Conservation (phyloP, 768 basidiomycete genomes). For the Naganishia kalamii region DNA sequence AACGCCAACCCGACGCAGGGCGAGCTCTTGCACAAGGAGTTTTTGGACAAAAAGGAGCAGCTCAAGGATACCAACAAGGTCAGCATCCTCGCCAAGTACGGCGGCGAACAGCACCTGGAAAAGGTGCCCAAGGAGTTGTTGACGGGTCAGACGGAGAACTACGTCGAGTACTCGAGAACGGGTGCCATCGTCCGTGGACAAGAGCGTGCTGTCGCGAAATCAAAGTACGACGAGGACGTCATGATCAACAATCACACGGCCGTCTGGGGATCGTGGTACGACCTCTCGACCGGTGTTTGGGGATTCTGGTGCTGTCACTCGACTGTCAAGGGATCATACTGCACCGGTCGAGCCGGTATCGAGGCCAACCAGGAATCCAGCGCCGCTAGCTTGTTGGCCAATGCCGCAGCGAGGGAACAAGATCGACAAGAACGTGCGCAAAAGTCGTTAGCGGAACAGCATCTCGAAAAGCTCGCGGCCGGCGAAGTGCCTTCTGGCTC, state of each 20-base stretch:
- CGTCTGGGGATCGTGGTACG: conserved; percentile 98
- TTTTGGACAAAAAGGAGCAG: conserved; percentile 83
- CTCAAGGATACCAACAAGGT: conserved; percentile 80
- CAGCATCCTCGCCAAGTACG: conserved; percentile 85
- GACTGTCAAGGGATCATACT: conserved; percentile 75
- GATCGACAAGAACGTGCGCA: conserved; percentile 43
- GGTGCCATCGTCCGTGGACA: conserved; percentile 86
- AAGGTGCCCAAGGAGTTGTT: conserved; percentile 82
- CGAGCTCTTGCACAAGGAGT: conserved; percentile 82
- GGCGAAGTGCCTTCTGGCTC: conserved; percentile 22
- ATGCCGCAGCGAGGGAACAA: conserved; percentile 31
- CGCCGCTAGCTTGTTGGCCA: conserved; percentile 59
- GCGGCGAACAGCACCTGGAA: conserved; percentile 86
- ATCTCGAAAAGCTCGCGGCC: conserved; percentile 28
- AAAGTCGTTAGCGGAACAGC: conserved; percentile 38
- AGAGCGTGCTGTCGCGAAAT: conserved; percentile 75
- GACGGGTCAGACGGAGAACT: conserved; percentile 94
- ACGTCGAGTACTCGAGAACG: conserved; percentile 90
- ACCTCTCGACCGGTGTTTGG: conserved; percentile 64
- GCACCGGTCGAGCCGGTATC: conserved; percentile 78
- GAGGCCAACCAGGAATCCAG: conserved; percentile 69
- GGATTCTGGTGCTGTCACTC: conserved; percentile 96
- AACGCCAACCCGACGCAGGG: conserved; percentile 96
- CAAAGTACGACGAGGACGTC: conserved; percentile 93
- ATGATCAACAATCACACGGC: conserved; percentile 79